Evolutionary conservation across 345 rosid species (phyloP), one percentile per base, ranked within the genome.

Genomic region (Trapa bicornis): DNA sequence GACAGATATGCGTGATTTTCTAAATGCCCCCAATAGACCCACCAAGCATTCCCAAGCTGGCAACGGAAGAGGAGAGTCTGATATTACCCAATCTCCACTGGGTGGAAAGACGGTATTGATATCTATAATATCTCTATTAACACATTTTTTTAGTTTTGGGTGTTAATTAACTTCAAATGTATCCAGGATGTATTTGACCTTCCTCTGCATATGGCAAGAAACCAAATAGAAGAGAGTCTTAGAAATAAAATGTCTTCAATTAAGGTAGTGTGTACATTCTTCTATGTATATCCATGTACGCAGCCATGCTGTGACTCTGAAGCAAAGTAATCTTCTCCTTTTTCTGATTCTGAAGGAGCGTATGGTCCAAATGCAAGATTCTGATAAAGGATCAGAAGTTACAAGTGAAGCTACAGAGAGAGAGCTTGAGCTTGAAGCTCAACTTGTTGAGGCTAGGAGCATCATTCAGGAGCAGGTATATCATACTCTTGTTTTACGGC

Each of bases 341-440:
- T 63, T 42, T 38, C 54, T 60, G 52, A 67, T 72, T 54, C 39
- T 71, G 57, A 69, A 87, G 94, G 94, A 82, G 74, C 85, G 85
- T 36, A 85, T 94, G 97, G 86, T 80, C 73, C 95, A 94, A 67
- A 77, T 94, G 73, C 93, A 86, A 78, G 96, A 94, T 77, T 93
- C 95, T 15, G 97, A 94, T 57, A 91, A 86, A 81, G 97, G 75
- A 65, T 88, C 96, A 67, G 87, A 86, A 56, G 91, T 94, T 67
- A 86, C 96, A 69, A 84, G 93, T 71, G 97, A 94, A 83, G 99
- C 87, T 12, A 83, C 96, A 29, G 97, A 94, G 83, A 86, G 96
- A 65, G 99, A 94, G 77, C 99, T 94, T 77, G 99, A 91, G 75
- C 99, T 94, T 35, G 96, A 91, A 87, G 99, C 97, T 71, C 99